Base-by-base conservation (phyloP, 225 moss, liverwort and hornwort species). In the Neckera pumila region DNA sequence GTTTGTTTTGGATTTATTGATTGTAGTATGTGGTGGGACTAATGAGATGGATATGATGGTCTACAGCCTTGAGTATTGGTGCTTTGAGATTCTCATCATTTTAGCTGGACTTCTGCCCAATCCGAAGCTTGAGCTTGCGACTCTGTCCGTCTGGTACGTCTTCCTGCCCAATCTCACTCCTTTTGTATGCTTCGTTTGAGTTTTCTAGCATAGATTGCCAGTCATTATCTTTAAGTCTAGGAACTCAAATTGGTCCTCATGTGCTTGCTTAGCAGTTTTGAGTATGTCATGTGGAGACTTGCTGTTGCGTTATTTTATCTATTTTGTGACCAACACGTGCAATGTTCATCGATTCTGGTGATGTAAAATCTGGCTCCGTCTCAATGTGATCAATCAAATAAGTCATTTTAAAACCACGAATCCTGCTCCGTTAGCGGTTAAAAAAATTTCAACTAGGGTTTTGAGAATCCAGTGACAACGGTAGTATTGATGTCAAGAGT, bases 1-100 rank as follows among this genome's bases (percentile, higher is more conserved):
- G 17, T 49, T 83, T 54, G 23, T 54, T 78, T n/a, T 49, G 45
- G 38, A 65, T 80, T 57, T 79, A 2, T 30, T n/a, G n/a, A 17
- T 12, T 72, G 58, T 22, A 58, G 33, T 64, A 61, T 60, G 22
- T 77, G 42, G 36, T 34, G 36, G 43, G 7, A 27, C 51, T 87
- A 49, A 88, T 58, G 69, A 36, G 67, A 28, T 79, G 49, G 65
- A 10, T 45, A 23, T 86, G 83, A 21, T 89, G 27, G 27, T 76
- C 21, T 72, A 61, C 94, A 97, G 97, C 90, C 91, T 97, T 65
- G 96, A 97, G 82, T 95, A 89, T 74, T 97, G 96, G 96, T 92
- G 95, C 51, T 95, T 95, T 75, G 95, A 96, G 87, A 47, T 97
- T 70, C 82, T 97, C 40, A 85, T 97, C 56, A 89, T 97, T 83